phyloP scores from a whole-genome alignment of 345 rosid species.

The thale cress (Arabidopsis thaliana) region DNA sequence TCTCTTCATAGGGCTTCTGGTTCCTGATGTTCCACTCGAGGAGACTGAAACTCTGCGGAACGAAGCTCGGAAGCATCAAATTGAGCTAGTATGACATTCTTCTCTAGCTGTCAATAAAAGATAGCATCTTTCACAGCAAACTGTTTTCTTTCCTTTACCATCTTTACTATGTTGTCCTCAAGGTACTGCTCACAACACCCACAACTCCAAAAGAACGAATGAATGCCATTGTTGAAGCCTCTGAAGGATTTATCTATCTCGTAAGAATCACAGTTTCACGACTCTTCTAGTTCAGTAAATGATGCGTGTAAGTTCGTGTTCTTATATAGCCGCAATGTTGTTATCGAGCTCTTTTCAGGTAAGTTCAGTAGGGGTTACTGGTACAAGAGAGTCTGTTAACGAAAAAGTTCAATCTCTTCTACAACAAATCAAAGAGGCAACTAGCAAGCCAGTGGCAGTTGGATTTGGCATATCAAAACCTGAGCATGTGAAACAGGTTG shows the following conservation, averaged over 20 bases:
- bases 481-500: conserved; percentile 80
- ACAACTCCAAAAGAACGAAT: conserved; percentile 76
- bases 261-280: conserved; percentile 50
- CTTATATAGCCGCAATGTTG: not conserved
- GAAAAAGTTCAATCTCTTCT: conserved; percentile 67
- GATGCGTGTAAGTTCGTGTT: not conserved
- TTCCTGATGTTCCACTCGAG: conserved; percentile 96
- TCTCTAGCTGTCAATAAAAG: conserved; percentile 3
- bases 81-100: conserved; percentile 65
- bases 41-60: conserved; percentile 78
- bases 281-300: not conserved
- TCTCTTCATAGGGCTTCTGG: conserved; percentile 64
- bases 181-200: conserved; percentile 92
- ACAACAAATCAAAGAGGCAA: conserved; percentile 69
- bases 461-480: conserved; percentile 88
- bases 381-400: conserved; percentile 78
- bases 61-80: conserved; percentile 72
- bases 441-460: conserved; percentile 77
- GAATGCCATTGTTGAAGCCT: conserved; percentile 81
- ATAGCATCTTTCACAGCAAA: conserved; percentile 11
- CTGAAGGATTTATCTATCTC: conserved; percentile 88
- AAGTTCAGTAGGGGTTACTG: conserved; percentile 90
- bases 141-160: not conserved
- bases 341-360: conserved; percentile 53
- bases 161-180: conserved; percentile 29